These are phyloP conservation scores for Candida dubliniensis DNA, from an alignment of 1,139 yeast genomes.

Conservation along the genomic window DNA sequence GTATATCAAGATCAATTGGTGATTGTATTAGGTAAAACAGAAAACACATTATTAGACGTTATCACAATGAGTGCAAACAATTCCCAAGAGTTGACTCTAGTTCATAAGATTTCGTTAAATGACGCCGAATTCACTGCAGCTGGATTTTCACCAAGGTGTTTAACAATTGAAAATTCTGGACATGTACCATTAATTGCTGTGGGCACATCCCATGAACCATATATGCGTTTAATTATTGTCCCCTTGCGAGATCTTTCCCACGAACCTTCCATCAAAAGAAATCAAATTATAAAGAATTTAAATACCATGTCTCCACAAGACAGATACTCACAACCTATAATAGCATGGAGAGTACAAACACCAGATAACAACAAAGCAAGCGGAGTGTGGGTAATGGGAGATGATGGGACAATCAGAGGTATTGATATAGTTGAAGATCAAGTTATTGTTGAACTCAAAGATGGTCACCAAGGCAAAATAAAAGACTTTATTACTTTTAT, in stretches of 20 bases:
- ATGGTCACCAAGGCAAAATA: conserved; percentile 45
- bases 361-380: conserved; percentile 12
- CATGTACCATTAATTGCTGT: conserved; percentile 44
- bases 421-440: conserved; percentile 40
- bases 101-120: conserved; percentile 59
- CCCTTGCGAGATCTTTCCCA: conserved; percentile 33
- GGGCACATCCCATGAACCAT: conserved; percentile 77
- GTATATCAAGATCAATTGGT: conserved; percentile 29
- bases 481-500: conserved; percentile 43
- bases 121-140: conserved; percentile 75
- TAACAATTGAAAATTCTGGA: conserved; percentile 29
- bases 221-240: conserved; percentile 61
- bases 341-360: conserved; percentile 37
- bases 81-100: conserved; percentile 17
- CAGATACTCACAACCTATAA: conserved; percentile 58
- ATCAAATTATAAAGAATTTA: conserved; percentile 55
- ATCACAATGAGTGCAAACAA: conserved; percentile 22
- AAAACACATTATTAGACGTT: conserved; percentile 58
- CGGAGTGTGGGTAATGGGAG: conserved; percentile 71
- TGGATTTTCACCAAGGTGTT: conserved; percentile 60
- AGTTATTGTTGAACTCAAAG: conserved; percentile 23
- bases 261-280: conserved; percentile 26
- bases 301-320: conserved; percentile 70
- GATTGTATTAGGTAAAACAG: conserved; percentile 57
- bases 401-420: conserved; percentile 67